Percentiles rank a stretch among this genome's conserved stretches.
phyloP scores from a whole-genome alignment of 164 flowering plant species.

The Santalum album region DNA sequence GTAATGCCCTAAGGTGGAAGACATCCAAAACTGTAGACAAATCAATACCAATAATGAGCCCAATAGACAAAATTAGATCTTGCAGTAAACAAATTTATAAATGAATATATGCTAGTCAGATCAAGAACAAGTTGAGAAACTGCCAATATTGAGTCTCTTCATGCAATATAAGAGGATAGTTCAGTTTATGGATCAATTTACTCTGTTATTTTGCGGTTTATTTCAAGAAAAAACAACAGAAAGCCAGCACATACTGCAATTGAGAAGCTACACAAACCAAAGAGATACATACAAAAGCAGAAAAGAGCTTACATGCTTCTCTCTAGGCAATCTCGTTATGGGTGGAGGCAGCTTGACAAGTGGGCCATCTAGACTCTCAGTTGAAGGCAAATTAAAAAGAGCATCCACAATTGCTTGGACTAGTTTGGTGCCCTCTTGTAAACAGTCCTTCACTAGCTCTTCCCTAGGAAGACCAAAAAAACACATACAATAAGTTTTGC shows the following conservation, averaged over 20 bases:
- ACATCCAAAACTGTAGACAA: no score
- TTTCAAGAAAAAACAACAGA: background rate
- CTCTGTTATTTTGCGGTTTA: background rate
- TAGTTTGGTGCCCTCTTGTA: slow-evolving; percentile 48
- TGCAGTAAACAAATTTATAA: no score
- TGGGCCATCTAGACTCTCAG: slow-evolving; percentile 68
- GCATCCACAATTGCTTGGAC: slow-evolving; percentile 64
- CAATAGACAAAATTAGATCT: no score
- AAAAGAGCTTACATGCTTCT: slow-evolving; percentile 60
- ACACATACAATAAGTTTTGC: background rate
- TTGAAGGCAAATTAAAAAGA: slow-evolving; percentile 66
- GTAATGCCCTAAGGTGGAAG: no score
- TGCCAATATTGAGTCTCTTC: no score
- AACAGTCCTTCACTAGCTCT: slow-evolving; percentile 49
- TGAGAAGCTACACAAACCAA: background rate
- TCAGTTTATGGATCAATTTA: background rate
- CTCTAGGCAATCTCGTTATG: slow-evolving; percentile 69
- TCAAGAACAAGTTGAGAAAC: no score
- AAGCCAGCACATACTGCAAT: background rate
- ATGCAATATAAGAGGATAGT: background rate
- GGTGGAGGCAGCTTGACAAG: slow-evolving; percentile 72
- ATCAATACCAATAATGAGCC: no score
- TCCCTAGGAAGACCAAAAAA: slow-evolving; percentile 31
- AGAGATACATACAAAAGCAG: background rate
- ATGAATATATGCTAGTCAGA: no score